Evolutionary conservation across 352 stramenopile species (phyloP), one percentile per base, ranked within the genome.

Genomic region (Thalassiosira mediterranea): DNA sequence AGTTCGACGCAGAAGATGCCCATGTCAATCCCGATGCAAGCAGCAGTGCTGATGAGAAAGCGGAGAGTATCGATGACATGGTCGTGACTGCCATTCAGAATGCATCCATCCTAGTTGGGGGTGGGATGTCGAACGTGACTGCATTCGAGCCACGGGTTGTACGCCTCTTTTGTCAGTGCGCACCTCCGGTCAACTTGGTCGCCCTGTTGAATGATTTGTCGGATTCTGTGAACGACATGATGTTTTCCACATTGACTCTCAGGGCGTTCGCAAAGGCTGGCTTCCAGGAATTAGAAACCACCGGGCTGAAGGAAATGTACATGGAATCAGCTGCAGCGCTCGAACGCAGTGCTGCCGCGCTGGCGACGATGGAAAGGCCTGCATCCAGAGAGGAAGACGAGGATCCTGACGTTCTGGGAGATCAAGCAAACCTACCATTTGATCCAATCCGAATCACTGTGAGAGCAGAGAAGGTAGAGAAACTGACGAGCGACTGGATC

Each of bases 121-220:
- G 67, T 2, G 67, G 57, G 10, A 34, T 76, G 3, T 46, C 67
- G 1, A 57, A 63, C 4, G 21, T 40, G 5, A 71, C 56, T 3
- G 42, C 28, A 0, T 71, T 76, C 19, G 67, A 76, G 46, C 67
- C 67, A 1, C 15, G 57, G 46, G 15, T 76, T 1, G 29, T 49
- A n/a, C 28, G 44, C 7, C 10, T 47, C 4, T 19, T 32, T n/a
- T 59, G 51, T 19, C 29, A 42, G 40, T n/a, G 29, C 15, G 25
- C 8, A 19, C 8, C 56, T 59, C 42, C 46, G 13, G n/a, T 4
- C 37, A 11, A 31, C 15, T 34, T 62, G 17, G 0, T 49, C 26
- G 38, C 42, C 59, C 19, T 52, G 28, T 8, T 21, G 31, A 29
- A 29, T 28, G 10, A 32, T 23, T 21, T 54, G 7, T 15, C 34